Base-by-base conservation (phyloP, 768 basidiomycete genomes). In the Hydnomerulius pinastri region DNA sequence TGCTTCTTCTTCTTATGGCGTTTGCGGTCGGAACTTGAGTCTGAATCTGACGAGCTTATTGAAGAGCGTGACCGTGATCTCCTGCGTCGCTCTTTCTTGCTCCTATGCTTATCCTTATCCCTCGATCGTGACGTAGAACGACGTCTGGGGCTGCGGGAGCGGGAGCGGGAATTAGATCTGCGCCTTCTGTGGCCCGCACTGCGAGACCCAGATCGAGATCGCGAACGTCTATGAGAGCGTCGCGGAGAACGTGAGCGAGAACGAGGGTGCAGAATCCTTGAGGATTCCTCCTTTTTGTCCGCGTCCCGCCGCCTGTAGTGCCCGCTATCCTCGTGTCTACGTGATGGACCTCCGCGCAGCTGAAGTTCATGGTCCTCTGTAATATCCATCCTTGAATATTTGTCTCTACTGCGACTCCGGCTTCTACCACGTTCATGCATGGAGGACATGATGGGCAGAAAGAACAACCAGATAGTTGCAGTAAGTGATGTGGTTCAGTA, bases 1-100 rank as follows among this genome's bases (percentile, higher is more conserved):
- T 68, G 68, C 61, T 78, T 60, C 63, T 80, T 79, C 59, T 76
- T 71, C 62, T 65, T 79, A 56, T 71, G 74, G 38, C 57, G 67
- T 54, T 55, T 71, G n/a, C 48, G 63, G 53, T 71, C 69, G 42
- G 69, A 60, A 58, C 56, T 59, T 49, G 68, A 58, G 29, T 57
- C 62, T 7, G 66, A 59, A 23, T 73, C 67, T 17, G 71, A 71
- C n/a, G 71, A 70, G 53, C 71, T 73, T n/a, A 76, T 76, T 33
- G 73, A 71, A n/a, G n/a, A n/a, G 28, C 59, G 67, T 6, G 74
- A 74, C 25, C 69, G 62, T 27, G 69, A 69, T 51, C 66, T 50
- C 50, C 65, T 66, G 39, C 69, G 65, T 21, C 61, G 61, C 51
- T 63, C 62, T 45, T 67, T 68, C 23, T 59, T 61, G 12, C 49